Conservation (phyloP, 1,139 yeast genomes). For the Diutina sp. region DNA sequence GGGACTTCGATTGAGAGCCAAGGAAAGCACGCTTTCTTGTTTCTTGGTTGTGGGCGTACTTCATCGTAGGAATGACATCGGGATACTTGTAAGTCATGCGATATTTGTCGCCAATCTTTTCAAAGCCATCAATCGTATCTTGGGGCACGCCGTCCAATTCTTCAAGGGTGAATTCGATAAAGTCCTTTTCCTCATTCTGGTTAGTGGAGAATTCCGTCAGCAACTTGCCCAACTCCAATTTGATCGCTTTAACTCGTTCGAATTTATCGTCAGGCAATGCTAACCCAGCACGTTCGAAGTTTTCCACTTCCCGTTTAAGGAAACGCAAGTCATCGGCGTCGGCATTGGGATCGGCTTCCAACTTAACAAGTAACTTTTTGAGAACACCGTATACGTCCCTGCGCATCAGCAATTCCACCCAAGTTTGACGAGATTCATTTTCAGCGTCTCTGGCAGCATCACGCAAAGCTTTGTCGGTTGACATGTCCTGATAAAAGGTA, state of each 20-base stretch:
- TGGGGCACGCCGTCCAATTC: conserved; percentile 68
- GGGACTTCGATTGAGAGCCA: conserved; percentile 56
- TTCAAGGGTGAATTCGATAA: conserved; percentile 41
- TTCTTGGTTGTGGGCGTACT: conserved; percentile 47
- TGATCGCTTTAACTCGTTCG: conserved; percentile 41
- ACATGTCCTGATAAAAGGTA: conserved; percentile 59
- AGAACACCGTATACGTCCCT: conserved; percentile 54
- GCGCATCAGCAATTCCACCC: conserved; percentile 54
- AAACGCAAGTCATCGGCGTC: conserved; percentile 44
- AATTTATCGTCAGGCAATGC: conserved; percentile 43
- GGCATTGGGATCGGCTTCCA: conserved; percentile 11
- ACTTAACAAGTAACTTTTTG: conserved; percentile 32
- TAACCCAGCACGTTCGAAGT: conserved; percentile 56
- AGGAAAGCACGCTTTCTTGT: conserved; percentile 56
- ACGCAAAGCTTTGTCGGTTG: conserved; percentile 46
- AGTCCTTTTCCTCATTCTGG: conserved; percentile 60
- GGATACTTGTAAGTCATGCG: conserved; percentile 77
- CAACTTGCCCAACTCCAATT: conserved; percentile 45
- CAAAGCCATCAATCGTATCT: conserved; percentile 46
- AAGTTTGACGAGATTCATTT: conserved; percentile 37
- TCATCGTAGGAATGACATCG: conserved; percentile 63
- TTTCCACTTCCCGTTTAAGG: conserved; percentile 41
- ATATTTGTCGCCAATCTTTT: conserved; percentile 28
- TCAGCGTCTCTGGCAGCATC: conserved; percentile 61
- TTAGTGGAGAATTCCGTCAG: conserved; percentile 49